Base-by-base conservation (phyloP, 495 filamentous ascomycete species). In the Durotheca rogersii region DNA sequence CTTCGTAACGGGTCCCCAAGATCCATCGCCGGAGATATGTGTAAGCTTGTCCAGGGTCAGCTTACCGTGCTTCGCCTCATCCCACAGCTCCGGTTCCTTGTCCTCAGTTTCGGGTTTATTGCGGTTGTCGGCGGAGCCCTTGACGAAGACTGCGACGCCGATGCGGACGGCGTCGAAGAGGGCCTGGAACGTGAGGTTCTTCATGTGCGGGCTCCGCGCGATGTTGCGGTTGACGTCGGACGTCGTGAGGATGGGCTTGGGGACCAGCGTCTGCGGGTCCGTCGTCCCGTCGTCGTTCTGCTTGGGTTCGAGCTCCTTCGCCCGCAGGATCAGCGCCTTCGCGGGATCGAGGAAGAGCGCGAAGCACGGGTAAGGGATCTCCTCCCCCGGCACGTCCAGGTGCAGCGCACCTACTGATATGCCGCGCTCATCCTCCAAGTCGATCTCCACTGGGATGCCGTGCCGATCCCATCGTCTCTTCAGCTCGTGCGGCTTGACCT, bases 41-140 rank as follows among this genome's bases (percentile, higher is more conserved):
- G 48, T 47, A 48, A 58, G 42, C 12, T 56, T 58, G 32, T 58
- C 54, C 16, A 52, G 36, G 10, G 48, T 47, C 32, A 58, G 48
- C 48, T 52, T 47, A 18, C 52, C 43, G 14, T 52, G 38, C 43
- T 47, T 52, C 19, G 36, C 47, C 42, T 52, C 38, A 38, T 52
- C 38, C 49, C 43, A 53, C 6, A 21, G 2, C 9, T 53, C 33
- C 34, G 43, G 43, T 17, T 40, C 43, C 43, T 49, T 44, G 4
- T 42, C 42, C 2, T 39, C 39, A 4, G 29, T 31, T 14, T 23
- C 33, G 18, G 18, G 7, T 3, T 41, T 7, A 6, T 52, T 16
- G 25, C 27, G 11, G 18, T 34, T 34, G 12, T 53, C 35, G 15
- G 21, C 43, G 2, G 32, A n/a, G 16, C 37, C 47, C 23, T 32